A percentile compares a stretch with the other conserved stretches of the same genome.
Evolutionary conservation across 2,329 filamentous ascomycete genomes (phyloP).

Genomic region (Cladophialophora immunda): DNA sequence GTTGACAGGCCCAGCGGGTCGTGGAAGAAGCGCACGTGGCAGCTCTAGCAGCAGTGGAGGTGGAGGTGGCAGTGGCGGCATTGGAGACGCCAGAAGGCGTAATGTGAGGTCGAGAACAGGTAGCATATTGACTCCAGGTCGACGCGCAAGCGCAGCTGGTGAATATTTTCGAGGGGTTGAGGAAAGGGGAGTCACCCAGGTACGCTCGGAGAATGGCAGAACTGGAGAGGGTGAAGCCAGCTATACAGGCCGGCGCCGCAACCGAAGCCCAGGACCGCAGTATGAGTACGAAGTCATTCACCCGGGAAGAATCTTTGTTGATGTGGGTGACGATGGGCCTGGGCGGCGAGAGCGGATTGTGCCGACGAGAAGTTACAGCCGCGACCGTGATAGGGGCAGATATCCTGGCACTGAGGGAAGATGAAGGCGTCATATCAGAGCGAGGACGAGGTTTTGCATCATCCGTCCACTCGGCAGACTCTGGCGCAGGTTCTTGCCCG

Average conservation of each 20-base stretch:
- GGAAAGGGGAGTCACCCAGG: conserved; percentile 18
- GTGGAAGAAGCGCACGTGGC: conserved; percentile 26
- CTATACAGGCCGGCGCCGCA: conserved; percentile 19
- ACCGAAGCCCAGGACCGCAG: conserved; percentile 23
- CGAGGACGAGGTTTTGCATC: not conserved
- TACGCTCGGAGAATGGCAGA: not conserved
- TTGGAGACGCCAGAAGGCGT: conserved; percentile 20
- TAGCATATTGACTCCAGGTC: conserved; percentile 21
- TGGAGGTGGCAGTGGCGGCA: conserved; percentile 23
- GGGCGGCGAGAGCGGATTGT: conserved; percentile 18
- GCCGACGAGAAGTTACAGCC: conserved; percentile 18
- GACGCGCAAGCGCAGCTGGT: conserved; percentile 21
- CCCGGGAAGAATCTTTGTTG: conserved; percentile 35
- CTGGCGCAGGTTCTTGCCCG: not conserved
- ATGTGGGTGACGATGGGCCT: conserved; percentile 24
- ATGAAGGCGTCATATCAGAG: not conserved
- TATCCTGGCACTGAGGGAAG: conserved; percentile 9
- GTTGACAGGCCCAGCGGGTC: conserved; percentile 17
- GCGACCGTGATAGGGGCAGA: conserved; percentile 9
- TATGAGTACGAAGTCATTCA: conserved; percentile 37
- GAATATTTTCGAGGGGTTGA: conserved; percentile 21
- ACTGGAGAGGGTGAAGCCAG: conserved; percentile 15
- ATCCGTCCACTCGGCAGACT: not conserved
- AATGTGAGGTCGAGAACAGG: conserved; percentile 27
- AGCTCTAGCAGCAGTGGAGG: conserved; percentile 18